These are phyloP conservation scores for Metschnikowia lunata DNA, from an alignment of 805 yeast genomes.

Conservation along the genomic window DNA sequence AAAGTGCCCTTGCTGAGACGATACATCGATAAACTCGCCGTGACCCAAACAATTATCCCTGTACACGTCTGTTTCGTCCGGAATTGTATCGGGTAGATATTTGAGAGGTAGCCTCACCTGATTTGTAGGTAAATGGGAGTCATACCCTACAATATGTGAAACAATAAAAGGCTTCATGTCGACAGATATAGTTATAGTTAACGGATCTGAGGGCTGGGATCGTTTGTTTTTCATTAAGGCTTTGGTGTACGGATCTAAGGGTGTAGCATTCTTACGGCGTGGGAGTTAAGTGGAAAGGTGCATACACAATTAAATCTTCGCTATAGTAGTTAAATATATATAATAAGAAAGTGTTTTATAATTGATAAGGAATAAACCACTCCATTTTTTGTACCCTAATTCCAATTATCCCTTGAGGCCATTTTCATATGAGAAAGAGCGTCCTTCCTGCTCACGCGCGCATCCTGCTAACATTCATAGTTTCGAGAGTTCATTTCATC, in stretches of 20 bases:
- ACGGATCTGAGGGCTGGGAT: not conserved
- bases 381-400: too few relatives aligned
- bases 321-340: too few relatives aligned
- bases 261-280: too few relatives aligned
- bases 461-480: too few relatives aligned
- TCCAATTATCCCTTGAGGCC: too few relatives aligned
- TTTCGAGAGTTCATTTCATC: too few relatives aligned
- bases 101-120: constrained; percentile 16
- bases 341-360: too few relatives aligned
- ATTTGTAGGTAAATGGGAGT: constrained; percentile 15
- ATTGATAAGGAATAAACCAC: too few relatives aligned
- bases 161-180: constrained; percentile 12
- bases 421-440: too few relatives aligned
- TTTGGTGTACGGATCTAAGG: not conserved
- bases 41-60: constrained; percentile 9
- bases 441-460: too few relatives aligned
- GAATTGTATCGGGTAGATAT: constrained; percentile 1
- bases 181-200: not conserved
- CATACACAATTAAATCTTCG: too few relatives aligned
- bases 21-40: constrained; percentile 14
- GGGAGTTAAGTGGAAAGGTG: too few relatives aligned
- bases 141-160: constrained; percentile 16
- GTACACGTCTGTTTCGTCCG: constrained; percentile 9
- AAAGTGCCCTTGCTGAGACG: constrained; percentile 13
- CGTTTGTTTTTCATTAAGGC: not conserved